Evolutionary conservation across 805 yeast species (phyloP), one percentile per base, ranked within the genome.

Genomic region (Pichia cabralensis): DNA sequence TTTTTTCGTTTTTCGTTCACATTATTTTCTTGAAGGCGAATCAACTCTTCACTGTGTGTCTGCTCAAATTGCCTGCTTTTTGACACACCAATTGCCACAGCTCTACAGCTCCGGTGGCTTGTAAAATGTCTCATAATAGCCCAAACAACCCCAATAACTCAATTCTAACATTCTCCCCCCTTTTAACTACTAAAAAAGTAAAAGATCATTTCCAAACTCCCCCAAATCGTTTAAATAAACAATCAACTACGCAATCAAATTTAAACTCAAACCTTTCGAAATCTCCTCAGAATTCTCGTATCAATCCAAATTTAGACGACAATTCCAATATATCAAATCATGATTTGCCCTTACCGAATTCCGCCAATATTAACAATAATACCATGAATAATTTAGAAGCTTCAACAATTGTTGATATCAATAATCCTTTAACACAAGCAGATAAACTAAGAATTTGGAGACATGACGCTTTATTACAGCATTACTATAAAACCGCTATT

Each of bases 391-490:
- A 31, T 20, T 12, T 24, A 13, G 41, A 38, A 28, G 30, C 36
- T 5, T 36, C 38, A 22, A 33, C 37, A 12, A 38, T 33, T 18
- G 33, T 27, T 8, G 54, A 48, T 16, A 50, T 46, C 13, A 55
- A 55, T 18, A 38, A 63, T 33, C 79, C 79, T 6, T 50, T 74
- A 26, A 71, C 95, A 0, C 92, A 82, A 38, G 92, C 88, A 0
- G 96, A 89, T 43, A 76, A 78, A 45, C 66, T 92, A 23, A 61
- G 97, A 30, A 62, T 83, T 20, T 92, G 97, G 98, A 64, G 97
- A 31, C 94, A 86, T 43, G 95, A 86, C 51, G 94, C 98, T 0
- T 56, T 81, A 37, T 76, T 81, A 79, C 95, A 88, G 47, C 96
- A 88, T 53, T 94, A 86, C 42, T 83, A 83, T 55, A 68, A 69